Conservation (phyloP, 2,329 filamentous ascomycete genomes). For the Scedosporium minutisporum region DNA sequence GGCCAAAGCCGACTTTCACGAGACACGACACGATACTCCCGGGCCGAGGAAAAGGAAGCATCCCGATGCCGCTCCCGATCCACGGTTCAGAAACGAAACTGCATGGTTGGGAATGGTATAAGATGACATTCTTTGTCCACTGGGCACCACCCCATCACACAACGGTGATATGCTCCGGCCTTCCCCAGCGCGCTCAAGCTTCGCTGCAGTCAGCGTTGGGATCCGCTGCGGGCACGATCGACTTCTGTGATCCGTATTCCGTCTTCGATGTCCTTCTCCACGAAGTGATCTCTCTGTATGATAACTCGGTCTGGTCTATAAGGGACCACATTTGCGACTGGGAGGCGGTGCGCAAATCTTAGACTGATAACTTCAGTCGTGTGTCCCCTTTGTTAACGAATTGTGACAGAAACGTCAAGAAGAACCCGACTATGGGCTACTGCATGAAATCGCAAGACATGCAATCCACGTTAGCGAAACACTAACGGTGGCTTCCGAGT, state of each 20-base stretch:
- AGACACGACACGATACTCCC: not conserved
- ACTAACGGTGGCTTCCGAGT: conserved; percentile 1
- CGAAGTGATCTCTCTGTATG: conserved; percentile 2
- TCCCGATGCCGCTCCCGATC: not conserved
- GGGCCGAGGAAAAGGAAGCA: not conserved
- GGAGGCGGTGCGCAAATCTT: conserved; percentile 2
- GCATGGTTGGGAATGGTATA: conserved; percentile 9
- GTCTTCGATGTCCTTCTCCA: not conserved
- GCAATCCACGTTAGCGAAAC: conserved; percentile 8
- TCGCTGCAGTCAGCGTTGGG: not conserved
- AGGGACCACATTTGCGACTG: conserved; percentile 6
- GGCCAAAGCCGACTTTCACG: conserved; percentile 1
- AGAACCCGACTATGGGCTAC: conserved; percentile 6
- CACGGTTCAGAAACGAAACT: not conserved
- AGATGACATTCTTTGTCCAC: conserved; percentile 6
- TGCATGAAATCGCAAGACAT: conserved; percentile 8
- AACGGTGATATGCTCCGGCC: conserved; percentile 3
- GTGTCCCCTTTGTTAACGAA: not conserved
- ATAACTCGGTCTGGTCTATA: conserved; percentile 8
- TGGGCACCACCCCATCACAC: not conserved
- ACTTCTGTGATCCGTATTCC: conserved; percentile 4
- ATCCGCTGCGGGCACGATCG: not conserved
- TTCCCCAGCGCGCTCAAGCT: not conserved
- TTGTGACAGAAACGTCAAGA: not conserved
- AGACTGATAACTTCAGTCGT: not conserved